A percentile compares a stretch with the other conserved stretches of the same genome.
Conservation (phyloP, 352 stramenopile species). For the Globisporangium okanoganense region DNA sequence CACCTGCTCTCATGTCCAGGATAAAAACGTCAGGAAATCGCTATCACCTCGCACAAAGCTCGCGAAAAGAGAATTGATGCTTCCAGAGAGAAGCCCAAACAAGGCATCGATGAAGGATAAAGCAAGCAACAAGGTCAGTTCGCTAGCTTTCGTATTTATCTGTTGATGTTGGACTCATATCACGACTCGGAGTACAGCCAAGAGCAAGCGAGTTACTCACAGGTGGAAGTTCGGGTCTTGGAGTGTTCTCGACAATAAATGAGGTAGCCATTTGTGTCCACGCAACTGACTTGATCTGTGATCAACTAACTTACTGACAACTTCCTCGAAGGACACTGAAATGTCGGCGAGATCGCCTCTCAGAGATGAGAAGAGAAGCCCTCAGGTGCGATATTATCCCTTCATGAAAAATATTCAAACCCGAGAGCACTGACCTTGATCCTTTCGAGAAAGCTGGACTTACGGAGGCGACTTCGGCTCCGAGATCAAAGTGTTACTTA, state of each 20-base stretch:
- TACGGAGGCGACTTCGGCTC: conserved; percentile 29
- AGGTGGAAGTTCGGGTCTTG: not conserved
- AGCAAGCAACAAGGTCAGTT: conserved; percentile 1
- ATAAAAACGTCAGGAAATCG: conserved; percentile 1
- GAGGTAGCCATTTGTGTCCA: conserved; percentile 3
- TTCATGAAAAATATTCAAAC: not conserved
- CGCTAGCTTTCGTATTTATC: too few species aligned
- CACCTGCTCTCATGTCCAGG: not conserved
- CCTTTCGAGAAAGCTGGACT: conserved; percentile 8
- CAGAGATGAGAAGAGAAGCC: conserved; percentile 1
- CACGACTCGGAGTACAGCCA: not conserved
- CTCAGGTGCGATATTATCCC: conserved; percentile 4
- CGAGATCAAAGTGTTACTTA: conserved; percentile 46
- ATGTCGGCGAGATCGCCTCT: conserved; percentile 11
- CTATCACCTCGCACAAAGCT: conserved; percentile 4
- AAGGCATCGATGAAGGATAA: not conserved
- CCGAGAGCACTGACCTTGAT: not conserved
- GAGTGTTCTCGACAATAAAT: conserved; percentile 9
- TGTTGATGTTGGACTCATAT: not conserved
- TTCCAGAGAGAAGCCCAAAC: not conserved
- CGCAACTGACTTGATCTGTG: not conserved
- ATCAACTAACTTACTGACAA: conserved; percentile 1
- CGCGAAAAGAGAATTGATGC: conserved; percentile 4
- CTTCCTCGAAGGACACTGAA: conserved; percentile 9
- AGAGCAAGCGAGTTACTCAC: not conserved